These are phyloP conservation scores for Erodium texanum DNA, from an alignment of 441 rosid genomes.

Conservation along the genomic window DNA sequence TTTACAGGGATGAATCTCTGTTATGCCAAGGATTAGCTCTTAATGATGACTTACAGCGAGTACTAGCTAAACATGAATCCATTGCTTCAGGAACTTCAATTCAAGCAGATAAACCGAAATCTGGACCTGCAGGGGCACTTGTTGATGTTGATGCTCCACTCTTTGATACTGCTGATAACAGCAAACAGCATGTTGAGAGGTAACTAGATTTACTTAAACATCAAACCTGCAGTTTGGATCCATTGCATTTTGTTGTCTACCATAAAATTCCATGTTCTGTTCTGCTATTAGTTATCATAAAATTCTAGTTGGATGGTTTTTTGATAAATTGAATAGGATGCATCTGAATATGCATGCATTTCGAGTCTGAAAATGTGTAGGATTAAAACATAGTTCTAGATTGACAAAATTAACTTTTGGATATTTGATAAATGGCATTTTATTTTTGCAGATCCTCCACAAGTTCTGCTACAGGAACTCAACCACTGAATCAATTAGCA, in stretches of 20 bases:
- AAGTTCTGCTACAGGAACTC: slow-evolving; percentile 39
- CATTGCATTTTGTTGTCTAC: neutral
- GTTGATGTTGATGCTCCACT: slow-evolving; percentile 53
- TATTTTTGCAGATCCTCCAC: slow-evolving; percentile 48
- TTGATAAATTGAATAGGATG: neutral
- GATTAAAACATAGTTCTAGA: neutral
- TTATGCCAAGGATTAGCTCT: slow-evolving; percentile 81
- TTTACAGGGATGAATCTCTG: slow-evolving; percentile 83
- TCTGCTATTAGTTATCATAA: neutral
- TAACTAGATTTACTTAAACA: slow-evolving; percentile 22
- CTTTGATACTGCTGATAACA: slow-evolving; percentile 58
- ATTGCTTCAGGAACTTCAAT: slow-evolving; percentile 61
- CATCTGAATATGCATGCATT: neutral
- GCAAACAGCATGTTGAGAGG: slow-evolving; percentile 45
- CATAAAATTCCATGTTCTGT: too few species aligned
- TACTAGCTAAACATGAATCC: slow-evolving; percentile 79
- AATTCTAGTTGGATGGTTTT: neutral
- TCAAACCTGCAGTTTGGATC: neutral
- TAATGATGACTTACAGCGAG: slow-evolving; percentile 95
- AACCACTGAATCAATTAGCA: slow-evolving; percentile 49
- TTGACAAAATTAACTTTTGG: neutral
- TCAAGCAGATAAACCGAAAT: slow-evolving; percentile 40
- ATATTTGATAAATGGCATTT: slow-evolving; percentile 10
- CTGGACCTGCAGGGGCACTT: slow-evolving; percentile 45
- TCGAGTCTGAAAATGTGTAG: neutral